These are phyloP conservation scores for Hagleromyces aurorensis DNA, from an alignment of 805 yeast species.

Conservation along the genomic window DNA sequence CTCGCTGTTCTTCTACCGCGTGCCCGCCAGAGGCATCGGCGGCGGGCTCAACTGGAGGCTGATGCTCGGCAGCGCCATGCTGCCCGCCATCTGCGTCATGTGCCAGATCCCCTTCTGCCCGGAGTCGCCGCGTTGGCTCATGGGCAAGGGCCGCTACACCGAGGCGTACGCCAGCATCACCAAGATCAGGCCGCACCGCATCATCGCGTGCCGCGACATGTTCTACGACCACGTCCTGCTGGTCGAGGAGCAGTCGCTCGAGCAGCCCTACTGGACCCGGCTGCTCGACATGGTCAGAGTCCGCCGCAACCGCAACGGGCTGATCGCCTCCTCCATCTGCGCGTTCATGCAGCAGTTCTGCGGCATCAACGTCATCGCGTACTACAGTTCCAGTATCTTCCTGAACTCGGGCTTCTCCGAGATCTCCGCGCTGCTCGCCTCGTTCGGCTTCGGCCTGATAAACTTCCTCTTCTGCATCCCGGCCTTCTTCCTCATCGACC, in stretches of 20 bases:
- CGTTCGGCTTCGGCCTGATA: conserved; percentile 80
- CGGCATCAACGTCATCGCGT: conserved; percentile 83
- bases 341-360: conserved; percentile 91
- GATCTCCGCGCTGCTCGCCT: conserved; percentile 61
- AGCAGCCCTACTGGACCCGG: conserved; percentile 40
- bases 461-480: conserved; percentile 78
- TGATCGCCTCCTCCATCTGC: conserved; percentile 69
- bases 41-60: conserved; percentile 57
- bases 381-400: conserved; percentile 75
- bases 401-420: conserved; percentile 55
- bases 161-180: conserved; percentile 50
- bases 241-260: conserved; percentile 50
- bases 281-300: conserved; percentile 54
- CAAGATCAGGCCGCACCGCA: conserved; percentile 41
- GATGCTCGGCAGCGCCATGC: conserved; percentile 59
- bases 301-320: conserved; percentile 78
- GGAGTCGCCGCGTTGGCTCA: conserved; percentile 70
- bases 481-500: conserved; percentile 72
- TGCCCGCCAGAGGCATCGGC: conserved; percentile 32
- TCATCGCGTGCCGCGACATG: conserved; percentile 63
- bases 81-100: conserved; percentile 56
- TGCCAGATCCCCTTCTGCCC: conserved; percentile 61
- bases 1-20: conserved; percentile 52
- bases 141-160: conserved; percentile 57
- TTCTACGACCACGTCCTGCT: conserved; percentile 61